These are phyloP conservation scores for Carex parvula DNA, from an alignment of 176 grass and related monocot genomes.

Conservation along the genomic window DNA sequence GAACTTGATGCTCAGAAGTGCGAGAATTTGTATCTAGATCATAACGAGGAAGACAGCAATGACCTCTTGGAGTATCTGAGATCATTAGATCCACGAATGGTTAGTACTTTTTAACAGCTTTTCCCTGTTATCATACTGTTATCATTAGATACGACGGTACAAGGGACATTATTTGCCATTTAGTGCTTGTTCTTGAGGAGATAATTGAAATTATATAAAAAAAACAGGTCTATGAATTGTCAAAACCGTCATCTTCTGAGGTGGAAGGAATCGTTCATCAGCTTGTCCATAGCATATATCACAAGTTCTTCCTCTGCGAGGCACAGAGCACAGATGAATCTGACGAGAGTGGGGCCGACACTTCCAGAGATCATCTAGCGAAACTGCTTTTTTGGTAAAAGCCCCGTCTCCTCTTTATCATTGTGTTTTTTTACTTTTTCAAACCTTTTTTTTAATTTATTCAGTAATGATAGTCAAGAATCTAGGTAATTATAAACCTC, in stretches of 20 bases:
- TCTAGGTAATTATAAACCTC: neutral
- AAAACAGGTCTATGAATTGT: slow-evolving; percentile 35
- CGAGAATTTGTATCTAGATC: slow-evolving; percentile 30
- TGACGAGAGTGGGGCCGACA: slow-evolving; percentile 4
- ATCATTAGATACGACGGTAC: neutral
- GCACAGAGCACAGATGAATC: neutral
- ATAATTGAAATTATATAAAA: neutral
- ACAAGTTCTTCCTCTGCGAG: slow-evolving; percentile 20
- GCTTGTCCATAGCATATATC: slow-evolving; percentile 32
- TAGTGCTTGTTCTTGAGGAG: neutral
- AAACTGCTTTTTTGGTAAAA: slow-evolving; percentile 36
- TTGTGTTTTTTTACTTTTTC: neutral
- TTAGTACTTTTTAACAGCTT: neutral
- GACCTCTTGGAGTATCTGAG: slow-evolving; percentile 45
- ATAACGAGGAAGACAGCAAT: slow-evolving; percentile 33
- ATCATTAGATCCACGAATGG: slow-evolving; percentile 41
- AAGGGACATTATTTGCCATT: neutral
- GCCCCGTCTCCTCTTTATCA: neutral
- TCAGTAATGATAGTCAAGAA: neutral
- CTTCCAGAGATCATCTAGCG: slow-evolving; percentile 35
- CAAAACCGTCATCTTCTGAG: slow-evolving; percentile 39
- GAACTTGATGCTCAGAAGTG: slow-evolving; percentile 30
- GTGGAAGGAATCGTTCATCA: slow-evolving; percentile 38
- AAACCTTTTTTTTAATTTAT: slow-evolving; percentile 1
- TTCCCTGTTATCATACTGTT: neutral